Evolutionary conservation across 83 land plant species (phyloP).

Genomic region (Larix sibirica): DNA sequence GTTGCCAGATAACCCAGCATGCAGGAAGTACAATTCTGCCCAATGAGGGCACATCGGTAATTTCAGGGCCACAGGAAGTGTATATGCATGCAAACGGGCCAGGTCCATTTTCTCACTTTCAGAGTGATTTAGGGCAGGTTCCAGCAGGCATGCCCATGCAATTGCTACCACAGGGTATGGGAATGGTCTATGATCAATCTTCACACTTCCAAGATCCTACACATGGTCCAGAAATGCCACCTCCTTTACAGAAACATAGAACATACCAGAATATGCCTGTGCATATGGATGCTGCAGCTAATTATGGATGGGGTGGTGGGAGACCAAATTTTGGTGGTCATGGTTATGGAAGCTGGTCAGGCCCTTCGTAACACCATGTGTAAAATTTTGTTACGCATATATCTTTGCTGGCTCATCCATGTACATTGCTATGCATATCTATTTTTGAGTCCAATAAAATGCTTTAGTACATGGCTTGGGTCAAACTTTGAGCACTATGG

Average conservation of each 20-base stretch:
- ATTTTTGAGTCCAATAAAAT: no score
- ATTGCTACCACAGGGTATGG: not conserved
- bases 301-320: not conserved
- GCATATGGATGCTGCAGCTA: not conserved
- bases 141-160: not conserved
- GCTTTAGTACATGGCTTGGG: no score
- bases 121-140: conserved; percentile 12
- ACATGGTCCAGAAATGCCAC: not conserved
- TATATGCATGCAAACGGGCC: conserved; percentile 5
- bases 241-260: conserved; percentile 12
- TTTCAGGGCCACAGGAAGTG: not conserved
- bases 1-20: not conserved
- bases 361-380: not conserved
- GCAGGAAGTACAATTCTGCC: not conserved
- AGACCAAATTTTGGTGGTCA: conserved; percentile 10
- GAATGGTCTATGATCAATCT: not conserved
- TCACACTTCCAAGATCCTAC: not conserved
- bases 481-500: no score
- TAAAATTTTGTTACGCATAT: no score
- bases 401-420: no score
- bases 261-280: not conserved
- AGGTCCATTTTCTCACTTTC: not conserved
- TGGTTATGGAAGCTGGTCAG: conserved; percentile 11
- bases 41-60: not conserved
- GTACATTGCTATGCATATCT: no score